A percentile compares a stretch with the other conserved stretches of the same genome.
These are phyloP conservation scores for Starmerella stellata DNA, from an alignment of 805 yeast species.

Conservation along the genomic window DNA sequence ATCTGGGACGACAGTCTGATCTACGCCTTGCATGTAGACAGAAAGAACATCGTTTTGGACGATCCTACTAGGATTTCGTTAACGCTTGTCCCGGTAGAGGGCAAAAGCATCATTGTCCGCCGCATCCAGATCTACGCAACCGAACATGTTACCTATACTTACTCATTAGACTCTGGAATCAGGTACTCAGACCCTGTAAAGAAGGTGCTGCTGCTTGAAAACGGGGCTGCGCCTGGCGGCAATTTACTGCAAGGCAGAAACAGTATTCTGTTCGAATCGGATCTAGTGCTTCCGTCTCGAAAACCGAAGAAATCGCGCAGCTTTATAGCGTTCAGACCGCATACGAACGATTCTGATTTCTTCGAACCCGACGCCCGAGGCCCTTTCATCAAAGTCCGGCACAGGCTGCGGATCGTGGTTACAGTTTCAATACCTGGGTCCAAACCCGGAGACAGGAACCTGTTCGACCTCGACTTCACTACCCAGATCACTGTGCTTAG, in stretches of 20 bases:
- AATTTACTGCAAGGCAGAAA: neutral
- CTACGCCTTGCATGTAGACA: constrained; percentile 62
- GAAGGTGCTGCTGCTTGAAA: constrained; percentile 14
- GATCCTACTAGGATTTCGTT: constrained; percentile 59
- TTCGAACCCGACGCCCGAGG: constrained; percentile 17
- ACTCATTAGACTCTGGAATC: constrained; percentile 16
- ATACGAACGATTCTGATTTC: constrained; percentile 1
- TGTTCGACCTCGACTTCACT: constrained; percentile 18
- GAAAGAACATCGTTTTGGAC: constrained; percentile 56
- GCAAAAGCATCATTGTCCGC: constrained; percentile 54
- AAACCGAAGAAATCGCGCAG: neutral
- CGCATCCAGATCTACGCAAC: constrained; percentile 23
- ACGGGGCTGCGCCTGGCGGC: constrained; percentile 6
- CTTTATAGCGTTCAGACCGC: neutral
- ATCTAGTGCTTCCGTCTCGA: neutral
- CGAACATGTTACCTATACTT: constrained; percentile 18
- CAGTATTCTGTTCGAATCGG: neutral
- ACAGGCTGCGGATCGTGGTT: constrained; percentile 15
- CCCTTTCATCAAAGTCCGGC: constrained; percentile 15
- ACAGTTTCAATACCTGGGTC: constrained; percentile 14
- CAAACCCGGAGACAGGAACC: constrained; percentile 8
- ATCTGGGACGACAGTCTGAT: constrained; percentile 74
- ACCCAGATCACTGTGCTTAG: constrained; percentile 17
- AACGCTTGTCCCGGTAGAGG: constrained; percentile 43
- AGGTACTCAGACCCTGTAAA: constrained; percentile 16